phyloP scores from a whole-genome alignment of 495 filamentous ascomycete species.

The Endocarpon pusillum region DNA sequence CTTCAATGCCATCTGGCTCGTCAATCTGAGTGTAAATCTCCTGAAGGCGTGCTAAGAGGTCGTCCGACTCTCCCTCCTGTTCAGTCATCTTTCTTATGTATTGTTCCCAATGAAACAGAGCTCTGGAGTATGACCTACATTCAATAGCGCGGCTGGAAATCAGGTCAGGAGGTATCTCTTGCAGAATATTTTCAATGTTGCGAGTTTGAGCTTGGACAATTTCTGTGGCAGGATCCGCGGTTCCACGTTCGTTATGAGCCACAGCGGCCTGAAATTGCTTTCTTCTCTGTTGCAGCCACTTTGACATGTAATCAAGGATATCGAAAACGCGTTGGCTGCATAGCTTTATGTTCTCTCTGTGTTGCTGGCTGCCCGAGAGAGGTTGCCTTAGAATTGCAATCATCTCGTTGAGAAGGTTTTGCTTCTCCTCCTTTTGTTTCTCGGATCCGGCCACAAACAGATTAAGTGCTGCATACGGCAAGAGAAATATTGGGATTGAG shows the following conservation, averaged over 20 bases:
- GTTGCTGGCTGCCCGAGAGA: conserved; percentile 34
- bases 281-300: conserved; percentile 74
- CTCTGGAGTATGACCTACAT: conserved; percentile 81
- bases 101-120: conserved; percentile 86
- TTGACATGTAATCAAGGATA: conserved; percentile 75
- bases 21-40: conserved; percentile 94
- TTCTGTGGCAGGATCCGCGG: conserved; percentile 21
- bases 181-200: conserved; percentile 44
- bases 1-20: conserved; percentile 91
- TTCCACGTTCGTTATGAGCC: conserved; percentile 19
- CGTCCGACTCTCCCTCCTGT: conserved; percentile 19
- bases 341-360: conserved; percentile 53
- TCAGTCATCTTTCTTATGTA: conserved; percentile 47
- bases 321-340: conserved; percentile 86
- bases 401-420: conserved; percentile 56
- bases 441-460: conserved; percentile 52
- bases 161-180: conserved; percentile 63
- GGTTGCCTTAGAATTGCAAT: conserved; percentile 46
- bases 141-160: conserved; percentile 75
- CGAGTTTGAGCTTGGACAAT: conserved; percentile 35
- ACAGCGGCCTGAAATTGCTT: conserved; percentile 32
- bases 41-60: conserved; percentile 60
- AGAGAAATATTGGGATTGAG: conserved; percentile 64
- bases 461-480: conserved; percentile 73
- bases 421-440: conserved; percentile 30